phyloP scores from a whole-genome alignment of 768 basidiomycete species.

The Steccherinum ochraceum region DNA sequence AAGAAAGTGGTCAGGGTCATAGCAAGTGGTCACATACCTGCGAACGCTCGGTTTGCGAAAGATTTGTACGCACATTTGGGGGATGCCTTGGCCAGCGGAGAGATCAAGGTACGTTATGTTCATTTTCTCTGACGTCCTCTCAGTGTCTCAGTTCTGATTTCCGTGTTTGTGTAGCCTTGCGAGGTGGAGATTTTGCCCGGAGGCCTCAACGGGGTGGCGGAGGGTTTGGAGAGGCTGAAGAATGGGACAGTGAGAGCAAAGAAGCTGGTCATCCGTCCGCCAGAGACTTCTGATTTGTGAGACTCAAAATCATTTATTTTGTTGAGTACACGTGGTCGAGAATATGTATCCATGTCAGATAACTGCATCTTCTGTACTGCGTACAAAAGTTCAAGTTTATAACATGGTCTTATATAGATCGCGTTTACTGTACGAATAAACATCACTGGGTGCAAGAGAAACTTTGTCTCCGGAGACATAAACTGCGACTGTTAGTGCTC shows the following conservation, averaged over 20 bases:
- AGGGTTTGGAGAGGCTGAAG: slow-evolving; percentile 31
- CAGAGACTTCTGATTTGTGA: no score
- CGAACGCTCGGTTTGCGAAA: slow-evolving; percentile 2
- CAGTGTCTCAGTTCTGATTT: slow-evolving; percentile 34
- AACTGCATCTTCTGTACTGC: no score
- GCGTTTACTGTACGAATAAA: no score
- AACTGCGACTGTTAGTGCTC: no score
- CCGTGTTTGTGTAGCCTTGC: slow-evolving; percentile 38
- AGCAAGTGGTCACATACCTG: slow-evolving; percentile 6
- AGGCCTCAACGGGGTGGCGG: slow-evolving; percentile 33
- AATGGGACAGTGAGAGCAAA: slow-evolving; percentile 31
- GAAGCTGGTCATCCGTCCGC: slow-evolving; percentile 37
- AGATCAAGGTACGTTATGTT: slow-evolving; percentile 11
- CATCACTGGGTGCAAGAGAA: no score
- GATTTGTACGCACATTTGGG: slow-evolving; percentile 3
- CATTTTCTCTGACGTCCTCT: no score
- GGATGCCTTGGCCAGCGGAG: slow-evolving; percentile 6
- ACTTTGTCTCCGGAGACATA: no score
- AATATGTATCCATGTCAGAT: no score
- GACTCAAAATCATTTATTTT: no score
- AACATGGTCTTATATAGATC: no score
- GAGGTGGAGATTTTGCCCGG: slow-evolving; percentile 31
- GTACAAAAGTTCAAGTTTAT: no score
- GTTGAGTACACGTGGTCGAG: no score
- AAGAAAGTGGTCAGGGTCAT: slow-evolving; percentile 8